These are phyloP conservation scores for Verruconis gallopava DNA, from an alignment of 2,329 filamentous ascomycete genomes.

Conservation along the genomic window DNA sequence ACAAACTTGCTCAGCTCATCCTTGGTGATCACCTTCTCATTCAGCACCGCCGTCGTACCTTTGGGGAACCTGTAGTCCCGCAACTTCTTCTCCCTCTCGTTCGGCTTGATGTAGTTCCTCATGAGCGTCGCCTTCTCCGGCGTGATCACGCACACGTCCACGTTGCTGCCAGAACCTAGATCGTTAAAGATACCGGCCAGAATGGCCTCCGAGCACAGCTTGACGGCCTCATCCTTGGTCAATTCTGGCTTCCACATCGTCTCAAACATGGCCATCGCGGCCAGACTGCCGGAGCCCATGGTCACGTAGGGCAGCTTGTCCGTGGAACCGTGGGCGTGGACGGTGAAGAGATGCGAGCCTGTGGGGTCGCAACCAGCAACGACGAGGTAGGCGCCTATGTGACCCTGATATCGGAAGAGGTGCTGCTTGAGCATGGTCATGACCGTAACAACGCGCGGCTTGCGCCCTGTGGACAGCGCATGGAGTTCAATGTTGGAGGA, in stretches of 20 bases:
- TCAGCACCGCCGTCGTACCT: conserved; percentile 90
- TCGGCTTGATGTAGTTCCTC: conserved; percentile 87
- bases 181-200: conserved; percentile 98
- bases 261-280: conserved; percentile 97
- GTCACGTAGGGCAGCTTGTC: conserved; percentile 99
- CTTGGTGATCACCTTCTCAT: conserved; percentile 91
- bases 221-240: conserved; percentile 67
- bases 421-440: conserved; percentile 99
- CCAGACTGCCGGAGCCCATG: conserved; percentile 92
- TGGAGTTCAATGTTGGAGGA: conserved; percentile 98
- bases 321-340: conserved; percentile 94
- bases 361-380: conserved; percentile 95
- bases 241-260: conserved; percentile 79
- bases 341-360: conserved; percentile 88
- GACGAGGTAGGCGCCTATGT: conserved; percentile 96
- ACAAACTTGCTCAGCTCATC: conserved; percentile 91
- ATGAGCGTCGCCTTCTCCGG: conserved; percentile 87
- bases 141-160: conserved; percentile 92
- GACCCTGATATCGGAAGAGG: conserved; percentile 93
- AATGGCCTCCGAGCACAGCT: conserved; percentile 75
- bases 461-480: conserved; percentile 87
- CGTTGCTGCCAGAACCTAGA: conserved; percentile 89
- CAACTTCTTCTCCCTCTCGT: conserved; percentile 80
- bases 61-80: conserved; percentile 82
- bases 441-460: conserved; percentile 93